Percentiles rank a stretch among this genome's conserved stretches.
These are phyloP conservation scores for Yamadazyma tumulicola DNA, from an alignment of 805 yeast genomes.

Conservation along the genomic window DNA sequence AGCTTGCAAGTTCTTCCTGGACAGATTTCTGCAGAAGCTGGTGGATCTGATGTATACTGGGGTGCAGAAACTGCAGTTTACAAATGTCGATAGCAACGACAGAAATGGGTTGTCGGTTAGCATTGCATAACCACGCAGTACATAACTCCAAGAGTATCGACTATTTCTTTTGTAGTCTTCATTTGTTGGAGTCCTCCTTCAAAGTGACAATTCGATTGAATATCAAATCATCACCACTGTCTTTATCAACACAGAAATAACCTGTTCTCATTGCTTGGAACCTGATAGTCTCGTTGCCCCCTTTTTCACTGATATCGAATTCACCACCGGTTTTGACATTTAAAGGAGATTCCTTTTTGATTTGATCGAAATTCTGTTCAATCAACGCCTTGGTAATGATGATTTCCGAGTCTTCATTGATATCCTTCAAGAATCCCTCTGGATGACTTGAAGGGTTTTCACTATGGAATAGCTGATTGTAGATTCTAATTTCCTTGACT, in stretches of 20 bases:
- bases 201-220: slow-evolving; percentile 90
- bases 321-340: slow-evolving; percentile 56
- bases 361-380: slow-evolving; percentile 70
- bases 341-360: slow-evolving; percentile 73
- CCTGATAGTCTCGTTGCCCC: slow-evolving; percentile 73
- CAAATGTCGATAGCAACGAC: too few relatives aligned
- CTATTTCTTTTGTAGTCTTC: slow-evolving; percentile 3
- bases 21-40: too few relatives aligned
- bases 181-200: slow-evolving; percentile 49
- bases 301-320: slow-evolving; percentile 69
- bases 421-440: slow-evolving; percentile 81
- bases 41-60: too few relatives aligned
- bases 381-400: slow-evolving; percentile 62
- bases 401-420: slow-evolving; percentile 76
- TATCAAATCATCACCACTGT: slow-evolving; percentile 60
- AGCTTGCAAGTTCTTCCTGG: too few relatives aligned
- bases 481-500: slow-evolving; percentile 76
- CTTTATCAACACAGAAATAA: slow-evolving; percentile 87
- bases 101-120: too few relatives aligned
- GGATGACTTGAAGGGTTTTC: slow-evolving; percentile 90
- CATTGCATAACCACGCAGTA: too few relatives aligned
- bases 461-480: slow-evolving; percentile 81
- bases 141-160: not conserved
- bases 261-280: slow-evolving; percentile 98
- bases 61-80: too few relatives aligned